Conservation (phyloP, 805 yeast species). For the Kuraishia hungarica region DNA sequence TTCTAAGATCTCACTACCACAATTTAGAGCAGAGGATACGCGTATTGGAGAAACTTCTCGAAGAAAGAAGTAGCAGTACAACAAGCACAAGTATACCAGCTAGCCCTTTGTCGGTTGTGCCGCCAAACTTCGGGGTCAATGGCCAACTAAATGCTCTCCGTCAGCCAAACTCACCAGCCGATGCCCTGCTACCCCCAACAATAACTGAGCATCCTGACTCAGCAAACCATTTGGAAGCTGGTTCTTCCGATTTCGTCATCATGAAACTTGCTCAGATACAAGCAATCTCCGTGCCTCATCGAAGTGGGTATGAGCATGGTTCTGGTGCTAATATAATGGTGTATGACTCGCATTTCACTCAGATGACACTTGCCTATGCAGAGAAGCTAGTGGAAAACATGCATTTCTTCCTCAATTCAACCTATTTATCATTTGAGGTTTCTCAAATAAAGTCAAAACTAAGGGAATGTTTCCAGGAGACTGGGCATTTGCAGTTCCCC, state of each 20-base stretch:
- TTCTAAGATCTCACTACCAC: conserved; percentile 12
- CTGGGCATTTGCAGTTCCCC: conserved; percentile 2
- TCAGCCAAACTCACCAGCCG: background rate
- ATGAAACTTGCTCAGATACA: conserved; percentile 9
- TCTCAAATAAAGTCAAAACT: conserved; percentile 10
- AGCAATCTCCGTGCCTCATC: background rate
- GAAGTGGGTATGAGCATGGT: background rate
- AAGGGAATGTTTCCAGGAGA: conserved; percentile 5
- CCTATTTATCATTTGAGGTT: conserved; percentile 16
- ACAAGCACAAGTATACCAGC: background rate
- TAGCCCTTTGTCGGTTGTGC: background rate
- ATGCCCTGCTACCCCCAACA: background rate
- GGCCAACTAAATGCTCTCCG: background rate
- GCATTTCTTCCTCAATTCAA: conserved; percentile 16
- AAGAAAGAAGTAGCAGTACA: background rate
- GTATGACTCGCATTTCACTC: background rate
- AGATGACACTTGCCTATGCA: conserved; percentile 9
- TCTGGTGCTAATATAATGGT: no score
- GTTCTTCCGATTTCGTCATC: conserved; percentile 10
- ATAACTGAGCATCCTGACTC: background rate
- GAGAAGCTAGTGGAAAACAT: conserved; percentile 9
- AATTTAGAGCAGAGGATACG: conserved; percentile 12
- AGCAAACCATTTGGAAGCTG: conserved; percentile 4
- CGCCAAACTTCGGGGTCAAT: background rate
- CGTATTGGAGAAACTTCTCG: conserved; percentile 8